Percentiles rank a stretch among this genome's conserved stretches.
Conservation (phyloP, 345 rosid species). For the Pistacia atlantica region DNA sequence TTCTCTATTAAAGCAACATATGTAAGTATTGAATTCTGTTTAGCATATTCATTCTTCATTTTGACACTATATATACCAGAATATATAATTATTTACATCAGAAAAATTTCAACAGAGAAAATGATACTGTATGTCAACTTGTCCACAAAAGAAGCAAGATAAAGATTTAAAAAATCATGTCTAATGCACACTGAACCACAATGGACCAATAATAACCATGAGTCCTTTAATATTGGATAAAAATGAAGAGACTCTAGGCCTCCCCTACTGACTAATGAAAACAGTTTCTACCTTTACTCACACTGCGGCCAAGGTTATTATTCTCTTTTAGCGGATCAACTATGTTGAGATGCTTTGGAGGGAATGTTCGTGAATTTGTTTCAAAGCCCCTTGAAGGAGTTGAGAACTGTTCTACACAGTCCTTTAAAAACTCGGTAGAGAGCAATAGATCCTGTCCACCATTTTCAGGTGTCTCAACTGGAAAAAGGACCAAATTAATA, state of each 20-base stretch:
- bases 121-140: neutral
- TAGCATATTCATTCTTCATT: slow-evolving; percentile 5
- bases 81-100: neutral
- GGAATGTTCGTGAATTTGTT: slow-evolving; percentile 55
- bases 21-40: neutral
- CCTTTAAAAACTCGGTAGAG: slow-evolving; percentile 62
- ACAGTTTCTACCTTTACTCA: slow-evolving; percentile 71
- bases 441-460: slow-evolving; percentile 63
- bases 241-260: neutral
- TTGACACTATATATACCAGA: neutral
- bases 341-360: slow-evolving; percentile 76
- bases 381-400: slow-evolving; percentile 67
- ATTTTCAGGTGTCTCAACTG: slow-evolving; percentile 61
- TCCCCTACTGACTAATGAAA: neutral
- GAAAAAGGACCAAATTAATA: slow-evolving; percentile 19
- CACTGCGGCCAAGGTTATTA: slow-evolving; percentile 97
- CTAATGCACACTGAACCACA: too few species aligned
- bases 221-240: neutral
- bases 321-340: slow-evolving; percentile 80
- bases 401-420: slow-evolving; percentile 55
- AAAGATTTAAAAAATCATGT: too few species aligned
- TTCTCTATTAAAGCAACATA: neutral
- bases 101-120: neutral
- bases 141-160: too few species aligned
- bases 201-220: neutral